phyloP scores from a whole-genome alignment of 441 rosid genomes.

The Gossypium aridum region DNA sequence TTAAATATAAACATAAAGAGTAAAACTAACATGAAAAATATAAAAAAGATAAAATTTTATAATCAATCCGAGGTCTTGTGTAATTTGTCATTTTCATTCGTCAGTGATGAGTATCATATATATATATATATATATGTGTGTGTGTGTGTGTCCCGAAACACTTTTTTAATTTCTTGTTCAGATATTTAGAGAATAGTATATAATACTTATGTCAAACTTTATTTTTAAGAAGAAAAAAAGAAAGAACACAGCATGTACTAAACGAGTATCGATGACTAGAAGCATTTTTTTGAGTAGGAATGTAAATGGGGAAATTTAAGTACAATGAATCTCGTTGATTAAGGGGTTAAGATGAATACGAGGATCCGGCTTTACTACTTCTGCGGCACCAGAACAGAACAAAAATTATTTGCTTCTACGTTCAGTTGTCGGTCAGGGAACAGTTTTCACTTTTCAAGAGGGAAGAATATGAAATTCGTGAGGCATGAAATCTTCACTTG shows the following conservation, averaged over 20 bases:
- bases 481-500: conserved; percentile 94
- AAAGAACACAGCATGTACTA: neutral
- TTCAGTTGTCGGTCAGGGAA: neutral
- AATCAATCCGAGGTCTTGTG: neutral
- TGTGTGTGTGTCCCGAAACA: neutral
- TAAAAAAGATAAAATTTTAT: too few species aligned
- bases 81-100: too few species aligned
- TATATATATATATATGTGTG: too few species aligned
- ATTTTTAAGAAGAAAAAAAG: neutral
- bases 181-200: neutral
- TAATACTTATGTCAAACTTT: neutral
- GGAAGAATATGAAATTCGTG: conserved; percentile 83
- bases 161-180: neutral
- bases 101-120: too few species aligned
- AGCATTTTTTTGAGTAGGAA: neutral
- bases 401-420: neutral
- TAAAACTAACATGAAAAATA: too few species aligned
- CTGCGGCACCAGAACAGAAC: neutral
- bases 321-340: neutral
- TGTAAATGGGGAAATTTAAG: neutral
- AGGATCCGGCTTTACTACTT: neutral
- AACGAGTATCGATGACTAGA: neutral
- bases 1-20: too few species aligned
- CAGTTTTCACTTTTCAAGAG: conserved; percentile 23
- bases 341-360: neutral